phyloP scores from a whole-genome alignment of 2,329 filamentous ascomycete species.

The Mollisiaceae sp. region DNA sequence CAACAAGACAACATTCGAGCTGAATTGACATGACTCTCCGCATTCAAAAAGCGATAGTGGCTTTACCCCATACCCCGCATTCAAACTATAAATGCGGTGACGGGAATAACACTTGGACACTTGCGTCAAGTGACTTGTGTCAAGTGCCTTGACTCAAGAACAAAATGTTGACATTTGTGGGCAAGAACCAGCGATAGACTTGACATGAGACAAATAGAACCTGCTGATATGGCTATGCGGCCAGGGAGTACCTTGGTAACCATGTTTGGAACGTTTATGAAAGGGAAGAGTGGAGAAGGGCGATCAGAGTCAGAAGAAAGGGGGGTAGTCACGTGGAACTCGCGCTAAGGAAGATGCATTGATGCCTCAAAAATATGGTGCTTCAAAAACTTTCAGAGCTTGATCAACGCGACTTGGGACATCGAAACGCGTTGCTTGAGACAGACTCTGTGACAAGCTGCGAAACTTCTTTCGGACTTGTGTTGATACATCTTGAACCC shows the following conservation, averaged over 20 bases:
- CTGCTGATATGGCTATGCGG: slow-evolving; percentile 1
- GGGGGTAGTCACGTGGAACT: background rate
- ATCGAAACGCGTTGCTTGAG: slow-evolving; percentile 17
- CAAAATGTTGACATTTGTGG: background rate
- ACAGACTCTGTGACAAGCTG: slow-evolving; percentile 5
- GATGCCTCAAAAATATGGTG: slow-evolving; percentile 18
- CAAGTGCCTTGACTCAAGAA: slow-evolving; percentile 3
- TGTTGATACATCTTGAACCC: slow-evolving; percentile 3
- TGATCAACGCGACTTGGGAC: slow-evolving; percentile 15
- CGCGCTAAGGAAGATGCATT: slow-evolving; percentile 22
- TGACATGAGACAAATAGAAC: background rate
- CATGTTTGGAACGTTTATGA: background rate
- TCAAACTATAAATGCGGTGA: background rate
- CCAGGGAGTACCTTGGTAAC: background rate
- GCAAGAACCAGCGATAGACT: background rate
- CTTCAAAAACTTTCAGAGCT: slow-evolving; percentile 19
- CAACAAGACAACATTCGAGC: background rate
- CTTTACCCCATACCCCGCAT: slow-evolving; percentile 5
- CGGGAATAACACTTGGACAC: background rate
- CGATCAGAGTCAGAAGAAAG: background rate
- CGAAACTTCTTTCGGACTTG: slow-evolving; percentile 11
- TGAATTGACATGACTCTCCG: background rate
- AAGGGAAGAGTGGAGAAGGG: background rate
- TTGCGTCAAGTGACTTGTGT: background rate
- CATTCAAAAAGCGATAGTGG: background rate